Percentiles rank a stretch among this genome's conserved stretches.
phyloP scores from a whole-genome alignment of 2,329 filamentous ascomycete genomes.

The Aspergillus texensis region DNA sequence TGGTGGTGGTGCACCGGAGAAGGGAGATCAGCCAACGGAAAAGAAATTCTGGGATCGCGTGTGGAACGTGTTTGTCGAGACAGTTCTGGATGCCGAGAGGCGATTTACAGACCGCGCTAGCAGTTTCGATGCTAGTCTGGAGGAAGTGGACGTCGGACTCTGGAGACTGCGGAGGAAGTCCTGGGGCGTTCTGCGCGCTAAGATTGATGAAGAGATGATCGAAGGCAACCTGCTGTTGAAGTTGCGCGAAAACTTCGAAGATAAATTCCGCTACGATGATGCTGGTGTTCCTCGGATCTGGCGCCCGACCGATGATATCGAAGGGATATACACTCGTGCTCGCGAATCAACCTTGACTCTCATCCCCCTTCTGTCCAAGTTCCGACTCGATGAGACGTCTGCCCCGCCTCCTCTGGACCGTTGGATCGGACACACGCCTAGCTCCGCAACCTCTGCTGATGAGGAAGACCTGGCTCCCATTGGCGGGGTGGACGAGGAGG shows the following conservation, averaged over 20 bases:
- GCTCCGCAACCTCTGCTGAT: constrained; percentile 74
- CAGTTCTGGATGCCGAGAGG: constrained; percentile 81
- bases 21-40: constrained; percentile 74
- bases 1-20: constrained; percentile 77
- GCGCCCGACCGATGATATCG: constrained; percentile 95
- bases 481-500: constrained; percentile 90
- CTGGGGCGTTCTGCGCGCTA: constrained; percentile 86
- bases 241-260: constrained; percentile 96
- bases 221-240: constrained; percentile 95
- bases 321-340: constrained; percentile 89
- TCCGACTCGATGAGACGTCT: constrained; percentile 74
- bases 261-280: constrained; percentile 98
- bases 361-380: constrained; percentile 84
- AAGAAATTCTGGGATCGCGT: constrained; percentile 95
- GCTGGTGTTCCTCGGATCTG: constrained; percentile 93
- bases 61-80: constrained; percentile 81
- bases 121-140: constrained; percentile 88
- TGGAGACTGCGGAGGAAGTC: constrained; percentile 93
- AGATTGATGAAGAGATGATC: constrained; percentile 96
- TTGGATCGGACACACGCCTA: constrained; percentile 80
- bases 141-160: constrained; percentile 88
- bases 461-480: constrained; percentile 89
- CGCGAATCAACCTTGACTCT: constrained; percentile 89
- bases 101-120: constrained; percentile 86
- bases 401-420: constrained; percentile 77